These are phyloP conservation scores for Pseudogymnoascus sp. DNA, from an alignment of 2,329 filamentous ascomycete genomes.

Conservation along the genomic window DNA sequence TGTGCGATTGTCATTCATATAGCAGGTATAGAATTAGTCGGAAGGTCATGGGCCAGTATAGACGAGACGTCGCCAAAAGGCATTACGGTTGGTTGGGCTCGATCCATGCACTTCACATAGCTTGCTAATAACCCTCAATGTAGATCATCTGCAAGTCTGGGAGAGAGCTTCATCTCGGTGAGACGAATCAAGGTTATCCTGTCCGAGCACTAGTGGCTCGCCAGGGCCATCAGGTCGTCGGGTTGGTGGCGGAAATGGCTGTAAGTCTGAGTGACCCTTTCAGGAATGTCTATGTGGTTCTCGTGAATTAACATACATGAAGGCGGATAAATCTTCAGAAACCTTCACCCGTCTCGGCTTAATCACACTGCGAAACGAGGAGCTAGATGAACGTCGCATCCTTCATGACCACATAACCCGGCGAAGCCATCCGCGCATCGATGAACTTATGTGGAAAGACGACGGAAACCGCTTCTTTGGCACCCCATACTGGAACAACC, in stretches of 20 bases:
- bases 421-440: neutral
- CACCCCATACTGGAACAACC: conserved; percentile 5
- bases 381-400: neutral
- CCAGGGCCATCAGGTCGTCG: neutral
- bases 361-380: neutral
- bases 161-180: neutral
- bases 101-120: no score
- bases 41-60: neutral
- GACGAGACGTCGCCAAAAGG: neutral
- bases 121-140: neutral
- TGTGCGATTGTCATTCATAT: conserved; percentile 10
- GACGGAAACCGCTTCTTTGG: conserved; percentile 3
- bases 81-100: neutral
- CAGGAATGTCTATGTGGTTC: neutral
- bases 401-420: neutral
- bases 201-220: conserved; percentile 1
- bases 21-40: neutral
- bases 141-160: conserved; percentile 9
- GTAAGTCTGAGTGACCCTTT: conserved; percentile 5
- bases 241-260: conserved; percentile 1
- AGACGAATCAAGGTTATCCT: conserved; percentile 4
- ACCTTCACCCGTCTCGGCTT: conserved; percentile 8
- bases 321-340: neutral
- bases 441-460: conserved; percentile 9
- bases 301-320: neutral